phyloP scores from a whole-genome alignment of 169 alveolate genomes.

The Nephromyces sp. region DNA sequence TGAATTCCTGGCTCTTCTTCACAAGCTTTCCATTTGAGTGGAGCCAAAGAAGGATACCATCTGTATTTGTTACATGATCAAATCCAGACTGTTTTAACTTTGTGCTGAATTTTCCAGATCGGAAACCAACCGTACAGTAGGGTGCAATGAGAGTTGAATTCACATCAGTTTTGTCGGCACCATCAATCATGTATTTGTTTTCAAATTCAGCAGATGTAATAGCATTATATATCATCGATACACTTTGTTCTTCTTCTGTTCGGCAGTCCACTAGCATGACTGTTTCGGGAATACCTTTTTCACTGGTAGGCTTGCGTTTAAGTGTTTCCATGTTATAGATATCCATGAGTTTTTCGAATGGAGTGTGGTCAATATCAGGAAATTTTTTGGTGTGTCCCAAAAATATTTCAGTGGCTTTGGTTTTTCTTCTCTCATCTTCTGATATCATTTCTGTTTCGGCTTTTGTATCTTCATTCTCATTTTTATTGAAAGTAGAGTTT shows the following conservation, averaged over 20 bases:
- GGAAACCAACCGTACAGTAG: neutral
- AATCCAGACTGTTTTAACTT: neutral
- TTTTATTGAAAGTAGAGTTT: too few relatives aligned
- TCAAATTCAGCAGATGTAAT: neutral
- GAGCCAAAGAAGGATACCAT: neutral
- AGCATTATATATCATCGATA: neutral
- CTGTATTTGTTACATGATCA: neutral
- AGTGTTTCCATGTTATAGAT: neutral
- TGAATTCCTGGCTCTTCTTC: neutral
- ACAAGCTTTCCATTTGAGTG: neutral
- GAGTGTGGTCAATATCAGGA: neutral
- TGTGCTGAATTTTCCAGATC: neutral
- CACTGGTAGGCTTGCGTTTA: neutral
- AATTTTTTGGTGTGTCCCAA: neutral
- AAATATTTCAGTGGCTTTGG: too few relatives aligned
- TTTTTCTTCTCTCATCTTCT: too few relatives aligned
- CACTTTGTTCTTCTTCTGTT: neutral
- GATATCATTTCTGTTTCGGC: too few relatives aligned
- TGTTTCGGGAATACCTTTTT: neutral
- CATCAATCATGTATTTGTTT: neutral
- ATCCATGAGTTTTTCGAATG: neutral
- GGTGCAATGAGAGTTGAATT: neutral
- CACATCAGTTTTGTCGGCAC: neutral
- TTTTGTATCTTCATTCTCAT: too few relatives aligned
- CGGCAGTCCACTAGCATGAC: neutral